Evolutionary conservation across 2,329 filamentous ascomycete genomes (phyloP).

Genomic region (Tothia fuscella): DNA sequence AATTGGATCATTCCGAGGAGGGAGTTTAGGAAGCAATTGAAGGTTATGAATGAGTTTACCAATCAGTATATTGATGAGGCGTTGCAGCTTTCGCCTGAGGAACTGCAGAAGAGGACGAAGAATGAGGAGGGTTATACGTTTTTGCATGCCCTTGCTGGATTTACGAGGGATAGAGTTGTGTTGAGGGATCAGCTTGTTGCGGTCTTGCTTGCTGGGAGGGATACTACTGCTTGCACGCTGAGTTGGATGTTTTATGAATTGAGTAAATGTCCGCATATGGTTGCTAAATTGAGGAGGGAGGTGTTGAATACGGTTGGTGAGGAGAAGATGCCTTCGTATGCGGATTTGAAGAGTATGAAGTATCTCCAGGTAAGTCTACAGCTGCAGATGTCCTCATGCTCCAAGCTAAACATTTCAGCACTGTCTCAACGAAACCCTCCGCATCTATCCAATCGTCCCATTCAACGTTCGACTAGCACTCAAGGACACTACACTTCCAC

Average conservation of each 20-base stretch:
- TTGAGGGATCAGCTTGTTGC: conserved; percentile 77
- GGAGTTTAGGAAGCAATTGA: conserved; percentile 51
- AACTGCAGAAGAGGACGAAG: conserved; percentile 63
- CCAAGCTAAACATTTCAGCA: conserved; percentile 16
- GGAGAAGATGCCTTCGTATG: conserved; percentile 51
- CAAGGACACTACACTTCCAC: conserved; percentile 36
- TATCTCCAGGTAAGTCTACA: conserved; percentile 43
- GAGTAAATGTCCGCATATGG: conserved; percentile 53
- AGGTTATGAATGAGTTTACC: conserved; percentile 63
- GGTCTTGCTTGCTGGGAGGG: conserved; percentile 71
- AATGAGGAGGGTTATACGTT: conserved; percentile 68
- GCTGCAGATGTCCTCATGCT: background rate
- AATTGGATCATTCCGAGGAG: conserved; percentile 50
- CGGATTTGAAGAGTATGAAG: conserved; percentile 76
- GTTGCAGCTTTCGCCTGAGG: conserved; percentile 54
- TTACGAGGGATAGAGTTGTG: conserved; percentile 55
- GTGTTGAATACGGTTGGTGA: conserved; percentile 57
- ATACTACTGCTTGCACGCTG: conserved; percentile 75
- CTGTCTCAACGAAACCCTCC: conserved; percentile 32
- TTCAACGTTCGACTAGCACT: conserved; percentile 38
- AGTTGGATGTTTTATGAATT: conserved; percentile 79
- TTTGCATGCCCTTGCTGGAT: conserved; percentile 69
- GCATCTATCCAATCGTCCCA: conserved; percentile 38
- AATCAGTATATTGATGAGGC: conserved; percentile 66
- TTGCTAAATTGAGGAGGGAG: conserved; percentile 59